Evolutionary conservation across 306 rosid species (phyloP).

Genomic region (Castanea mollissima): DNA sequence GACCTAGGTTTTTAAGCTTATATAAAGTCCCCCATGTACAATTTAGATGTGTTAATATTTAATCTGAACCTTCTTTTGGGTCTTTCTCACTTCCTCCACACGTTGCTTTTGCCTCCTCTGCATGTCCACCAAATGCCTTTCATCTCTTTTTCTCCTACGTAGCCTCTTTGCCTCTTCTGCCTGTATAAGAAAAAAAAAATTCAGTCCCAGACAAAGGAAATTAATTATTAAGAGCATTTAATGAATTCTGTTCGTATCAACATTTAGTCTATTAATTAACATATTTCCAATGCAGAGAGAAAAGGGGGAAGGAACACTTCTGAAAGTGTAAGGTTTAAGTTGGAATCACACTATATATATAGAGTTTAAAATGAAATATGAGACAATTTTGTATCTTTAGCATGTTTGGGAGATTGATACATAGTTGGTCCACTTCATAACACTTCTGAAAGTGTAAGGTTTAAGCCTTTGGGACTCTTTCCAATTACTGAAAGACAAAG

Average conservation of each 20-base stretch:
- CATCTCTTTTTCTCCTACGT: constrained; percentile 81
- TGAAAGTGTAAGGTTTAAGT: too few species aligned
- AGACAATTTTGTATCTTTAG: too few species aligned
- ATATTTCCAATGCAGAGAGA: background rate
- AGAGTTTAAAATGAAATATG: too few species aligned
- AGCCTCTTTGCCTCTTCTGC: constrained; percentile 75
- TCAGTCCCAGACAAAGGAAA: background rate
- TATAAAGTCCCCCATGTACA: background rate
- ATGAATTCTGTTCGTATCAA: background rate
- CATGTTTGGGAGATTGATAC: too few species aligned
- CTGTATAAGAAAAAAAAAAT: constrained; percentile 33
- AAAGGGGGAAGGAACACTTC: too few species aligned
- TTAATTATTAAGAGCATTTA: background rate
- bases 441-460: too few species aligned
- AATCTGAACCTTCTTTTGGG: constrained; percentile 77
- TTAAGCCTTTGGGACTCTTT: too few species aligned
- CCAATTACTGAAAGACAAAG: too few species aligned
- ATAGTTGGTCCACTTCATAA: too few species aligned
- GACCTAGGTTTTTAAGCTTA: too few species aligned
- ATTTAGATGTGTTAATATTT: background rate
- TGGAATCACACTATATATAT: too few species aligned
- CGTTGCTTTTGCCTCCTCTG: constrained; percentile 82
- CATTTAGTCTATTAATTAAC: background rate
- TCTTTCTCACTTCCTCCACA: constrained; percentile 85
- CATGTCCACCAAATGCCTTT: constrained; percentile 63